Conservation (phyloP, 2,329 filamentous ascomycete species). For the Talaromyces rugulosus region DNA sequence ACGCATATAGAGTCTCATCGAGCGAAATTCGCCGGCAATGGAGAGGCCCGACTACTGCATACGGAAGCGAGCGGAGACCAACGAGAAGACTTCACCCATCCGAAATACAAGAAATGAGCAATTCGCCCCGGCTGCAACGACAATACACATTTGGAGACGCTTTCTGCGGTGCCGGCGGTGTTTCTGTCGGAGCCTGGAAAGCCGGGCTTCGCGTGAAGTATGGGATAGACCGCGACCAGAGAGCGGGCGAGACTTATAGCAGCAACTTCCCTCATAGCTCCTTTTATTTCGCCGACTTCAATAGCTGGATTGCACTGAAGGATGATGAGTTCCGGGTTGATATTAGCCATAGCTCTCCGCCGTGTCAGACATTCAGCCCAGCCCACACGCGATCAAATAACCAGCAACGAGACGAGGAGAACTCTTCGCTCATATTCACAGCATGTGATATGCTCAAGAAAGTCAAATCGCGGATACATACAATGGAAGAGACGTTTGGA, state of each 20-base stretch:
- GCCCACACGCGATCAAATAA: conserved; percentile 56
- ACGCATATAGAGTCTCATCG: conserved; percentile 12
- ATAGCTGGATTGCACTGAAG: conserved; percentile 36
- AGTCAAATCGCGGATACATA: conserved; percentile 63
- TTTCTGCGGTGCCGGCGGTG: conserved; percentile 70
- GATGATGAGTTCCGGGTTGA: conserved; percentile 51
- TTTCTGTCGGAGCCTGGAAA: conserved; percentile 58
- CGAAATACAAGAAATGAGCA: background rate
- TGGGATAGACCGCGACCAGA: conserved; percentile 59
- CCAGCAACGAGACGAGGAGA: conserved; percentile 59
- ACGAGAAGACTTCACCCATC: background rate
- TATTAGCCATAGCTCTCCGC: conserved; percentile 69
- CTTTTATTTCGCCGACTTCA: conserved; percentile 41
- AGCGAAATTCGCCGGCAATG: conserved; percentile 25
- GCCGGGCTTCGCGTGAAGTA: conserved; percentile 58
- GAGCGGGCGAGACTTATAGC: conserved; percentile 56
- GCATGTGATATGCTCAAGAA: conserved; percentile 53
- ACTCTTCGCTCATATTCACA: conserved; percentile 55
- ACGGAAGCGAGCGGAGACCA: conserved; percentile 21
- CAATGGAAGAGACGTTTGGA: conserved; percentile 74
- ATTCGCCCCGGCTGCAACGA: background rate
- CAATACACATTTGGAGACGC: conserved; percentile 66
- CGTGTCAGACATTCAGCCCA: conserved; percentile 71
- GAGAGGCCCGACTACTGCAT: conserved; percentile 28
- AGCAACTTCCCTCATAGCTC: conserved; percentile 51